Conservation (phyloP, 495 filamentous ascomycete genomes). For the Penicillium riverlandense region DNA sequence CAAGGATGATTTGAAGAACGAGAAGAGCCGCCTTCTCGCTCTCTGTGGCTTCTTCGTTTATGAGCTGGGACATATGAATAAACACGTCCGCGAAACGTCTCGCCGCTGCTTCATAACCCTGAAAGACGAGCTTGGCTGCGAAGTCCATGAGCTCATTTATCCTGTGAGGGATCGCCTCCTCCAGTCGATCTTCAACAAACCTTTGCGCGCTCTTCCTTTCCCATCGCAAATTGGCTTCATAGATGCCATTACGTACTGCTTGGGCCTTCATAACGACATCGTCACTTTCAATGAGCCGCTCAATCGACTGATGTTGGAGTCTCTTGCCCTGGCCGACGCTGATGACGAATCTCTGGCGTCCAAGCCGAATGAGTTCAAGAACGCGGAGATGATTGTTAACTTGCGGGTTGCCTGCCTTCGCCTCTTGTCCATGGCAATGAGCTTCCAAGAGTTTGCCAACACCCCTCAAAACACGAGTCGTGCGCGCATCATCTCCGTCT, state of each 20-base stretch:
- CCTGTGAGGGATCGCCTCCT: constrained; percentile 84
- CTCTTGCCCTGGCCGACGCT: constrained; percentile 84
- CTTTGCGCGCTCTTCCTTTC: constrained; percentile 84
- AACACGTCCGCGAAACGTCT: constrained; percentile 79
- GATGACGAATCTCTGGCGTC: constrained; percentile 80
- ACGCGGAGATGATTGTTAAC: constrained; percentile 80
- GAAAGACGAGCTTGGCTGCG: constrained; percentile 63
- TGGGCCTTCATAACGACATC: constrained; percentile 78
- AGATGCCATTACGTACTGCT: constrained; percentile 90
- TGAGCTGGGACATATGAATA: constrained; percentile 91
- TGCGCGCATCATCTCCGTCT: constrained; percentile 81
- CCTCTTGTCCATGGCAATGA: constrained; percentile 85
- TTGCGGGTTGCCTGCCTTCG: constrained; percentile 92
- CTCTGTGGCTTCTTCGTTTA: constrained; percentile 76
- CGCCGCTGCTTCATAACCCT: constrained; percentile 75
- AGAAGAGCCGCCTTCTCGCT: constrained; percentile 57
- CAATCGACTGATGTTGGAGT: constrained; percentile 84
- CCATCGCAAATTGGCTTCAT: constrained; percentile 94
- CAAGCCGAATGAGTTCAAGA: constrained; percentile 84
- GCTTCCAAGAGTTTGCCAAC: constrained; percentile 79
- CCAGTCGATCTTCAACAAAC: constrained; percentile 87
- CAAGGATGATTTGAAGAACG: constrained; percentile 67
- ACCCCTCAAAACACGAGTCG: constrained; percentile 64
- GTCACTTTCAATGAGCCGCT: constrained; percentile 85
- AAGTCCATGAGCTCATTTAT: constrained; percentile 76